Conservation (phyloP, 768 basidiomycete genomes). For the Lactarius sp. region DNA sequence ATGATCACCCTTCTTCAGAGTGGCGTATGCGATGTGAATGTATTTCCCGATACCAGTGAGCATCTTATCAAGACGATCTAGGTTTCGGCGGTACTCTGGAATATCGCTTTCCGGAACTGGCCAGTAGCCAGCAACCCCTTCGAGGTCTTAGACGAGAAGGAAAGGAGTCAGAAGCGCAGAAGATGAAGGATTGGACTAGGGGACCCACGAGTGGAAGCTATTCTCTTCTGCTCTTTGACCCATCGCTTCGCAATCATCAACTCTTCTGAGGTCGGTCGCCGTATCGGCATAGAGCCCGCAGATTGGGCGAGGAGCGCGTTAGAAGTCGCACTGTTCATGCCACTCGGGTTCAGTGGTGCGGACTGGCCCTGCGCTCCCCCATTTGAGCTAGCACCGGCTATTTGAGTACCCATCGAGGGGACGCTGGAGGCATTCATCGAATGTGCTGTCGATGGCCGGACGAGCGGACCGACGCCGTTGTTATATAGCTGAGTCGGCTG, state of each 20-base stretch:
- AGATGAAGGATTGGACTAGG: background rate
- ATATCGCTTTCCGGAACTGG: constrained; percentile 3
- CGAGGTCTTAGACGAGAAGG: background rate
- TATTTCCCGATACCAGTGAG: constrained; percentile 6
- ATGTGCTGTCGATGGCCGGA: constrained; percentile 3
- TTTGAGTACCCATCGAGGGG: constrained; percentile 5
- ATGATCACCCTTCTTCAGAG: background rate
- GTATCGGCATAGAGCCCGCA: background rate
- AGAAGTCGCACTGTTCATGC: background rate
- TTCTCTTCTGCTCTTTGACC: constrained; percentile 12
- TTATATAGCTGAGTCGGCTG: background rate
- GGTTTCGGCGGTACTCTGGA: constrained; percentile 12
- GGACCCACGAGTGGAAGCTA: constrained; percentile 2
- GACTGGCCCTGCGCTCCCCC: constrained; percentile 6
- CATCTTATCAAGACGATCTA: constrained; percentile 16
- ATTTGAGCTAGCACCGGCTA: background rate
- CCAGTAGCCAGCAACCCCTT: background rate
- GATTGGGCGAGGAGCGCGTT: constrained; percentile 2
- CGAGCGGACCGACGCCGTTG: background rate
- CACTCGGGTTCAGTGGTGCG: constrained; percentile 3
- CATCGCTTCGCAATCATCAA: background rate
- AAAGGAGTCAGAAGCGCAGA: background rate
- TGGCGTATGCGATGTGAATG: constrained; percentile 8
- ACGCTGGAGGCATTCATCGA: constrained; percentile 5
- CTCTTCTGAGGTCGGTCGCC: background rate